Base-by-base conservation (phyloP, 179 eudicot genomes). In the Vitellaria paradoxa region DNA sequence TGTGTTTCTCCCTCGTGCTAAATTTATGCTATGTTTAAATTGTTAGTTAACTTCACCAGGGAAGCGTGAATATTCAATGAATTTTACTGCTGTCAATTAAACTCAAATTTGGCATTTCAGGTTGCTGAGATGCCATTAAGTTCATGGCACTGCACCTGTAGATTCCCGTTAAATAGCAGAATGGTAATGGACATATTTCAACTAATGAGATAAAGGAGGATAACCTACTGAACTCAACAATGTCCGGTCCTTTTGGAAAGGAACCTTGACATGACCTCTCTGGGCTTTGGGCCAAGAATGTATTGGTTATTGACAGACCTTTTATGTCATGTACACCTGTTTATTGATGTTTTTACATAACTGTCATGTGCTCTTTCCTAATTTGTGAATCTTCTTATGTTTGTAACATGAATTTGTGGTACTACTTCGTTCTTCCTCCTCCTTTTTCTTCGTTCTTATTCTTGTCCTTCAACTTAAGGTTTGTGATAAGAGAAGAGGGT, bases 301-400 rank as follows among this genome's bases (percentile, higher is more conserved):
- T 7, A 1, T 24, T 6, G 23, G 42, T 17, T 71, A 69, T 14
- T 49, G n/a, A 69, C 12, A n/a, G 42, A 21, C 15, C 13, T 50
- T 49, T 14, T 47, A 6, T 50, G 73, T 50, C 42, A 49, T 23
- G 59, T 3, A 50, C 73, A 21, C 59, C 5, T 50, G 60, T 37
- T 23, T 21, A 69, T 13, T 69, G 73, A 69, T 69, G 59, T 57
- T 69, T 69, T 4, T 69, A 69, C 11, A 69, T 69, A 21, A 20
- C 52, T 46, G 57, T 66, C 53, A 40, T 42, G 17, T 66, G 50
- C 9, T 2, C 20, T 37, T 65, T 65, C 24, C 24, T 46, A 68
- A 17, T 23, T 17, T 7, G 20, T 50, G 20, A 70, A 12, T 13
- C 15, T 23, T 30, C 2, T 1, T 30, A 30, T 30, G 37, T 30